Evolutionary conservation across 2,329 filamentous ascomycete genomes (phyloP).

Genomic region (Xylariaceae sp.): DNA sequence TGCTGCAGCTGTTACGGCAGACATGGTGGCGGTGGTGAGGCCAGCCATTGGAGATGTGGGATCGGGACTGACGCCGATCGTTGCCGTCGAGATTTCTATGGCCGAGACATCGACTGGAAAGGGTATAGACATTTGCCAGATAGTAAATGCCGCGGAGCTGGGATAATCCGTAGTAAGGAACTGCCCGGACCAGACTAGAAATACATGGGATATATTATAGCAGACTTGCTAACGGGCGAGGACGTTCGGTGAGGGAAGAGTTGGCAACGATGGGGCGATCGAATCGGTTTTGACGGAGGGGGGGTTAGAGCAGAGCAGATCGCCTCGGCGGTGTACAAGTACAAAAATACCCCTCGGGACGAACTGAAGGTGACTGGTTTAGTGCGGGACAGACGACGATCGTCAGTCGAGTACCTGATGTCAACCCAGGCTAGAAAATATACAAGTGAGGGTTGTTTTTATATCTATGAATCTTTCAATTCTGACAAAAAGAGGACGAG

Average conservation of each 20-base stretch:
- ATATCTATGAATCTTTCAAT: neutral
- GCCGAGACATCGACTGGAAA: constrained; percentile 22
- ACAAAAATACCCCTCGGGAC: neutral
- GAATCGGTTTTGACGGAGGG: constrained; percentile 8
- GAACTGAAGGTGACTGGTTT: neutral
- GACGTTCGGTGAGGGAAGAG: neutral
- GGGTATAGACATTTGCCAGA: constrained; percentile 25
- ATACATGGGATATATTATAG: constrained; percentile 3
- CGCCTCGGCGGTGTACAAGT: neutral
- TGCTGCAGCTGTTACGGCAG: constrained; percentile 21
- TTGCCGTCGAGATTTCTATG: constrained; percentile 20
- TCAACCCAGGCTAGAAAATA: neutral
- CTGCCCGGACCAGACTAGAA: neutral
- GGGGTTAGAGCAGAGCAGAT: neutral
- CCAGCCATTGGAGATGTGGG: constrained; percentile 21
- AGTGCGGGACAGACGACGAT: neutral
- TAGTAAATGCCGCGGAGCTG: constrained; percentile 7
- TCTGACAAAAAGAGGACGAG: neutral
- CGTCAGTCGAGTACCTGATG: neutral
- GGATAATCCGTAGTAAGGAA: neutral
- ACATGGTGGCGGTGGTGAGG: constrained; percentile 23
- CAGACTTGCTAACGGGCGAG: neutral
- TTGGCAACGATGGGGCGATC: constrained; percentile 1
- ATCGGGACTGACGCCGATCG: constrained; percentile 24
- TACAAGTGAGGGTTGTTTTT: neutral